Base-by-base conservation (phyloP, 352 stramenopile species). In the Globisporangium cystogenes region DNA sequence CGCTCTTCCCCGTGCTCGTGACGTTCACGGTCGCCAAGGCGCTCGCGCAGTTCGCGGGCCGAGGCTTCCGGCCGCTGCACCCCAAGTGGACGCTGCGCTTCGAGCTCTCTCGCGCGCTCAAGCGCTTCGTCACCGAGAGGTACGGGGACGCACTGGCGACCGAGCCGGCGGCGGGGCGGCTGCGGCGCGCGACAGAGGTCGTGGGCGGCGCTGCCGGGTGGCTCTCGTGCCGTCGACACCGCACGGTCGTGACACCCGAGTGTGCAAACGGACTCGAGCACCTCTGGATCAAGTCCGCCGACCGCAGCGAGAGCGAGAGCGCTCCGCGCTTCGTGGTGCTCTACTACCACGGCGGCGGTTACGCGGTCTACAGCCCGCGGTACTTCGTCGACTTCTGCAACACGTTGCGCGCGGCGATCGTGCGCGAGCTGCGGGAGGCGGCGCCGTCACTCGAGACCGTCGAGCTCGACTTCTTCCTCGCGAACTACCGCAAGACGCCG, bases 1-100 rank as follows among this genome's bases (percentile, higher is more conserved):
- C 44, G 39, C 21, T 60, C 52, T 51, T 62, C 47, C 41, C 64
- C 35, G 23, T 56, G 59, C 51, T 62, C 51, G 27, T 59, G 15
- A 21, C 44, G 50, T 23, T 56, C 44, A 24, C 48, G 45, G 21
- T 50, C 46, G 20, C 50, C 47, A 48, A 44, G 46, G 56, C 55
- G 14, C 39, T 62, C 29, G 27, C 39, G 26, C 20, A 23, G 33
- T 62, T 51, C 40, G 27, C 33, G 0, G 31, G 7, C 1, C 20
- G 55, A 14, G 48, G 55, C 20, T 62, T 29, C 49, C 45, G 8
- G 29, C 57, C 57, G 31, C 44, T 55, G 10, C 59, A 40, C 39
- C 60, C 60, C 0, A 62, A 62, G 29, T 79, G 70, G 70, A 66
- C 70, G n/a, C 54, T 79, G n/a, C 53, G 59, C n/a, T 79, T 76